Evolutionary conservation across 495 filamentous ascomycete species (phyloP), one percentile per base, ranked within the genome.

Genomic region (Daldinia decipiens): DNA sequence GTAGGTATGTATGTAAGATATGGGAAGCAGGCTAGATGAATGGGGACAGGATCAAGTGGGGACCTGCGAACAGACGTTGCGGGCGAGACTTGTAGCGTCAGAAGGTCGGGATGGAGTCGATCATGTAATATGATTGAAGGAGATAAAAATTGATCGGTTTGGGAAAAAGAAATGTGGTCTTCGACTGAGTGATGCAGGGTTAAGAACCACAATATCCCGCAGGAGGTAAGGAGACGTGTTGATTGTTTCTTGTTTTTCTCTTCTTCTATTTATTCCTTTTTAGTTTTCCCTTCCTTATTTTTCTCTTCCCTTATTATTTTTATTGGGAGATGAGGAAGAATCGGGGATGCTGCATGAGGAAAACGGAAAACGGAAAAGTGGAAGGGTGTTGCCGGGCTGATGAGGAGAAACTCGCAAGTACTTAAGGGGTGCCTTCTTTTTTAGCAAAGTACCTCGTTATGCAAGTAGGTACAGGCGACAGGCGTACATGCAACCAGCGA

Each of bases 331-430:
- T 51, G 52, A 64, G 53, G 26, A 65, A 56, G 60, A 73, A 53
- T 63, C 59, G 62, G 71, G 67, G 45, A 60, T 60, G 67, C 52
- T 74, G 71, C 71, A 67, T 72, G 38, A 55, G 26, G 45, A 56
- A 53, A 66, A 60, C 66, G 66, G 71, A 70, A 29, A 65, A 59
- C 66, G 66, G 71, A 70, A 31, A 65, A 59, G 56, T 59, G 56
- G 67, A 66, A 70, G 71, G 71, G 71, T 64, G 71, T 74, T 74
- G 71, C 71, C 67, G 67, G 71, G 71, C 67, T 70, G 71, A 70
- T 74, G 43, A 70, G 53, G 51, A 55, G 62, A 54, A 26, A 64
- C 67, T 67, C 58, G 59, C 32, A 70, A 58, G 67, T 69, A 73
- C 66, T 69, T 70, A 73, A 73, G 67, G 71, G 62, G 51, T 27